These are phyloP conservation scores for Rhododendron williamsianum DNA, from an alignment of 148 eudicot species.

Conservation along the genomic window DNA sequence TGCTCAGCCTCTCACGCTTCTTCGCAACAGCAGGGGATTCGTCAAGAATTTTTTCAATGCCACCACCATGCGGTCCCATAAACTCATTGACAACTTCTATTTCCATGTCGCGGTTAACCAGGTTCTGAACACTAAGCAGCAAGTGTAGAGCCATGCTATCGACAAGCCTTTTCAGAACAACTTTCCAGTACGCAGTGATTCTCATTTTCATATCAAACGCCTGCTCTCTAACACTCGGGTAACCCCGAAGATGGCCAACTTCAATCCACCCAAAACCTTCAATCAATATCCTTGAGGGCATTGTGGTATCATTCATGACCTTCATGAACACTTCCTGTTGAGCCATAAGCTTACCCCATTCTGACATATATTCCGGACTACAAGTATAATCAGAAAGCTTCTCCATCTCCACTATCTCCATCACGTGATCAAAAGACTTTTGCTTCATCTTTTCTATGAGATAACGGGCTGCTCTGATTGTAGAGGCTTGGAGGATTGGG, in stretches of 20 bases:
- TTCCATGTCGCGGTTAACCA: constrained; percentile 50
- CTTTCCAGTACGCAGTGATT: constrained; percentile 38
- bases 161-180: constrained; percentile 16
- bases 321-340: too few species aligned
- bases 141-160: constrained; percentile 55
- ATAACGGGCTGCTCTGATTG: constrained; percentile 24
- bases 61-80: constrained; percentile 40
- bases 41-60: constrained; percentile 31
- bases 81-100: constrained; percentile 40
- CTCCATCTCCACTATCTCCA: constrained; percentile 22
- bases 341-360: constrained; percentile 31
- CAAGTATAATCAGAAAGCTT: constrained; percentile 33
- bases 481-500: constrained; percentile 29
- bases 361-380: constrained; percentile 30
- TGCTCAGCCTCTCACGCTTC: not conserved
- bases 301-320: too few species aligned
- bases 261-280: too few species aligned
- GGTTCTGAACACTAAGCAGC: constrained; percentile 33
- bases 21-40: not conserved
- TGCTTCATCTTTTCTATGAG: constrained; percentile 29
- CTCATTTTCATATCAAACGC: constrained; percentile 32
- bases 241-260: too few species aligned
- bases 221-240: too few species aligned
- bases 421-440: constrained; percentile 22
- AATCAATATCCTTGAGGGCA: too few species aligned